phyloP scores from a whole-genome alignment of 306 rosid genomes.

The Pueraria montana region DNA sequence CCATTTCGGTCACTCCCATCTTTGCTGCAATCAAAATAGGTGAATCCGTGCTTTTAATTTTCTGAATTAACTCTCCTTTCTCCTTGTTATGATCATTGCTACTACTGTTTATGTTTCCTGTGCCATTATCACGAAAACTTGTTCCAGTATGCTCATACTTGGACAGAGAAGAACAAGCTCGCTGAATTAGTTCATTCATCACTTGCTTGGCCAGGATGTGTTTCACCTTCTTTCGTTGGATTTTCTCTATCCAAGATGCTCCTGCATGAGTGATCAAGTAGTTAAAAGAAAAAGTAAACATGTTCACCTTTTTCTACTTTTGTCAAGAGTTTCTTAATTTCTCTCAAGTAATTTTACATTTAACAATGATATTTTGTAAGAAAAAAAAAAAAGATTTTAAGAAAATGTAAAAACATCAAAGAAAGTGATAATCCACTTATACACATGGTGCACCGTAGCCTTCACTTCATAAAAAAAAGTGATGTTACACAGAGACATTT shows the following conservation, averaged over 20 bases:
- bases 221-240: conserved; percentile 56
- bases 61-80: not conserved
- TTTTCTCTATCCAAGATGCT: conserved; percentile 52
- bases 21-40: conserved; percentile 55
- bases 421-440: not conserved
- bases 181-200: conserved; percentile 49
- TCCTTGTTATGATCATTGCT: not conserved
- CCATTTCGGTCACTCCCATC: conserved; percentile 57
- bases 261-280: conserved; percentile 38
- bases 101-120: no score
- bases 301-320: not conserved
- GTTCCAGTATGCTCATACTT: conserved; percentile 34
- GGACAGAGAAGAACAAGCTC: conserved; percentile 18
- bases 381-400: no score
- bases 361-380: not conserved
- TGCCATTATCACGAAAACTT: no score
- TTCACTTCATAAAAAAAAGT: no score
- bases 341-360: not conserved
- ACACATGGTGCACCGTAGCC: no score
- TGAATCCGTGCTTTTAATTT: not conserved
- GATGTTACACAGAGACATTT: not conserved
- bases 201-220: conserved; percentile 51
- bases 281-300: not conserved
- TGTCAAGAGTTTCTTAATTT: not conserved
- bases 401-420: not conserved